A percentile compares a stretch with the other conserved stretches of the same genome.
Conservation (phyloP, 768 basidiomycete species). For the Pisolithus tinctorius region DNA sequence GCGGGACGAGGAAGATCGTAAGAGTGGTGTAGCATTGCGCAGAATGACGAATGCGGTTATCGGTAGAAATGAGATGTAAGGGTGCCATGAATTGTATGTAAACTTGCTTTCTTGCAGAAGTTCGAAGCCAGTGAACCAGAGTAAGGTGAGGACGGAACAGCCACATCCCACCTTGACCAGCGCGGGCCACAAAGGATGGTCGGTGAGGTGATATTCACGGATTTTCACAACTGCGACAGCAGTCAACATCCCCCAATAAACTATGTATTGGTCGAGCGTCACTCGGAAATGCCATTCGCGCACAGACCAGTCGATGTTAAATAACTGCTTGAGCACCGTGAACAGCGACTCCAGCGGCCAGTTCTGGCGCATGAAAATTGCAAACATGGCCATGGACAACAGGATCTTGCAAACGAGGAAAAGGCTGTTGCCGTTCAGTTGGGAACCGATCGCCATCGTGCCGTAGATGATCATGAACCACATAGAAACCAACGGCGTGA, state of each 20-base stretch:
- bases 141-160: conserved; percentile 45
- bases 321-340: conserved; percentile 52
- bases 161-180: conserved; percentile 42
- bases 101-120: conserved; percentile 72
- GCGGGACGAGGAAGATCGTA: conserved; percentile 64
- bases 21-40: conserved; percentile 65
- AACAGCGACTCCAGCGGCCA: conserved; percentile 66
- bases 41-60: conserved; percentile 66
- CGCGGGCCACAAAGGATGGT: conserved; percentile 60
- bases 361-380: conserved; percentile 56
- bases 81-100: conserved; percentile 82
- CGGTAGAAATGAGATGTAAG: conserved; percentile 76
- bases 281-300: conserved; percentile 87
- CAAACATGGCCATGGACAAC: conserved; percentile 55
- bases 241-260: conserved; percentile 79
- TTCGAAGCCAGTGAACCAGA: conserved; percentile 84
- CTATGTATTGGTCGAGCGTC: conserved; percentile 83
- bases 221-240: conserved; percentile 70
- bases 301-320: conserved; percentile 77
- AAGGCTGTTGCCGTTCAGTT: conserved; percentile 60
- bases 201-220: conserved; percentile 64
- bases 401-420: conserved; percentile 70
- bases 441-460: conserved; percentile 66
- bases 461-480: conserved; percentile 85
- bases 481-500: conserved; percentile 83